Evolutionary conservation across 108 stramenopile genomes (phyloP).

Genomic region (Cyclostephanos invisitatus): DNA sequence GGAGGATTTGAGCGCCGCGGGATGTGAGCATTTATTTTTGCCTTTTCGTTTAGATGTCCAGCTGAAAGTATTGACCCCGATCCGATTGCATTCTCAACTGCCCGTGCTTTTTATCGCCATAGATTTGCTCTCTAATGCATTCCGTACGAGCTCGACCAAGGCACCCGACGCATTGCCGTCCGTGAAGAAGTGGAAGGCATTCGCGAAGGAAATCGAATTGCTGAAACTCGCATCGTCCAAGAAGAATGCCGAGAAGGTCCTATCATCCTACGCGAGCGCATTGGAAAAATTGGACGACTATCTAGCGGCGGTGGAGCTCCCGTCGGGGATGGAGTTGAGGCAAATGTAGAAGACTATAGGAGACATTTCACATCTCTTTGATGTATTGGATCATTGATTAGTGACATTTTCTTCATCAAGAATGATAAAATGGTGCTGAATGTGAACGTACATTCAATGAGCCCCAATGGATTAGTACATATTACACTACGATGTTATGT

Average conservation of each 20-base stretch:
- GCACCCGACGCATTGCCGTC: slow-evolving; percentile 63
- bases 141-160: slow-evolving; percentile 64
- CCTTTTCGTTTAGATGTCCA: not conserved
- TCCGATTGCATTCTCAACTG: no score
- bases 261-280: slow-evolving; percentile 53
- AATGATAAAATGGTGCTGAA: no score
- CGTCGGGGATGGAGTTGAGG: slow-evolving; percentile 15
- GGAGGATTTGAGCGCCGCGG: slow-evolving; percentile 79
- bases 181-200: slow-evolving; percentile 86
- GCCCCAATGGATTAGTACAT: no score
- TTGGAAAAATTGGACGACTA: slow-evolving; percentile 65
- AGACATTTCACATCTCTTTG: not conserved
- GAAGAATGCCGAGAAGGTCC: slow-evolving; percentile 58
- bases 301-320: slow-evolving; percentile 67
- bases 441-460: no score
- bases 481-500: no score
- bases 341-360: not conserved
- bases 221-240: slow-evolving; percentile 62
- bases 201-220: slow-evolving; percentile 62
- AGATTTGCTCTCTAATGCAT: slow-evolving; percentile 72
- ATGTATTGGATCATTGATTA: no score
- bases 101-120: slow-evolving; percentile 17
- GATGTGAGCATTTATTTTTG: slow-evolving; percentile 53
- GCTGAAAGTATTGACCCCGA: not conserved
- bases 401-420: no score